Conservation (phyloP, 2,329 filamentous ascomycete genomes). For the Aureobasidium melanogenum region DNA sequence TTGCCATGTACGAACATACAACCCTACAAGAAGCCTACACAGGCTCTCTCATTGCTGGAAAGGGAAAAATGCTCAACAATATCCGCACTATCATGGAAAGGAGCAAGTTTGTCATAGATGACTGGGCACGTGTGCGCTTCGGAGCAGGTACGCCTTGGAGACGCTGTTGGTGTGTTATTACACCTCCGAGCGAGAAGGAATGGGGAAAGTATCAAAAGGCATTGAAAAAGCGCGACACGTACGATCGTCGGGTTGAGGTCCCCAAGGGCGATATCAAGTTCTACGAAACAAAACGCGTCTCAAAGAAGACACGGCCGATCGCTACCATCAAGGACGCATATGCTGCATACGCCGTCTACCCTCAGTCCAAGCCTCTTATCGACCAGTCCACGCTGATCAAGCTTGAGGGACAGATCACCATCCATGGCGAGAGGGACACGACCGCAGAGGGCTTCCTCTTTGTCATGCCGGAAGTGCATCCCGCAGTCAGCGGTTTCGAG, state of each 20-base stretch:
- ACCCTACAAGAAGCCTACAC: slow-evolving; percentile 95
- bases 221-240: slow-evolving; percentile 71
- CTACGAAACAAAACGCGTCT: slow-evolving; percentile 83
- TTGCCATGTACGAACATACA: slow-evolving; percentile 90
- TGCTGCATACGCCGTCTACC: slow-evolving; percentile 91
- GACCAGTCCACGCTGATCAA: slow-evolving; percentile 92
- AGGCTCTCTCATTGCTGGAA: slow-evolving; percentile 87
- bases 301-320: slow-evolving; percentile 83
- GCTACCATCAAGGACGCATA: slow-evolving; percentile 87
- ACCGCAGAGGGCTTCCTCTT: slow-evolving; percentile 91
- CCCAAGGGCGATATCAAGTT: slow-evolving; percentile 90
- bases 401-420: slow-evolving; percentile 81
- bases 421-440: slow-evolving; percentile 69
- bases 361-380: slow-evolving; percentile 85
- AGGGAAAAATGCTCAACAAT: slow-evolving; percentile 81
- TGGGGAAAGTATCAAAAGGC: slow-evolving; percentile 75
- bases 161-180: slow-evolving; percentile 92
- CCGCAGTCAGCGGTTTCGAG: slow-evolving; percentile 89
- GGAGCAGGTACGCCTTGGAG: slow-evolving; percentile 94
- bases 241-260: slow-evolving; percentile 62
- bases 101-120: slow-evolving; percentile 66
- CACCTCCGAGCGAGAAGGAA: slow-evolving; percentile 89
- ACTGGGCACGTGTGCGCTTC: slow-evolving; percentile 92
- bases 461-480: slow-evolving; percentile 88
- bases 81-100: slow-evolving; percentile 84